Base-by-base conservation (phyloP, 139 green algal genomes). In the Eudorina sp. region DNA sequence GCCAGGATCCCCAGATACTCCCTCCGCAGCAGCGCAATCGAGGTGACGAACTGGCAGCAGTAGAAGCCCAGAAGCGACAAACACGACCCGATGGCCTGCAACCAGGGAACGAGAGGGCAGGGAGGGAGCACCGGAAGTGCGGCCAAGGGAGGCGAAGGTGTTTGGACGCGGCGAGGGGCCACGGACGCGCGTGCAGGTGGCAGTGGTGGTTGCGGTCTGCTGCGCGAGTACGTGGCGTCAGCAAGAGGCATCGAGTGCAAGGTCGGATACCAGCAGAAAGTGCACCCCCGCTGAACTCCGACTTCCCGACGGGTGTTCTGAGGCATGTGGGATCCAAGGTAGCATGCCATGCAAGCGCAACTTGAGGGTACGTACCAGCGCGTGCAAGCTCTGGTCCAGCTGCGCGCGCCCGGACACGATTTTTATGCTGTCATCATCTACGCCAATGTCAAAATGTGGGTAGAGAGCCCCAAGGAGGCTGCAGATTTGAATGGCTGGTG, bases 401-500 rank as follows among this genome's bases (percentile, higher is more conserved):
- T 55, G 21, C 40, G 21, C 16, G 70, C 41, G 21, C 43, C 41
- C 70, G 19, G 40, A 58, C 27, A 16, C 41, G 11, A 79, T 11
- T 11, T 38, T 34, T 23, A 79, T 25, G 34, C 36, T 79, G 43
- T 79, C 70, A 27, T 79, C 70, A n/a, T n/a, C n/a, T n/a, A n/a
- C n/a, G 23, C 55, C 7, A 18, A 79, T 79, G 38, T 79, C 70
- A 8, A 79, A 55, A 34, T 58, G 70, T 55, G 70, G 70, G 36
- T 79, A 79, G 5, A 79, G 25, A 5, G 41, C 70, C 16, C 70
- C 70, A 31, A 79, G 70, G 29, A 79, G 1, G 13, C 41, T 36
- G 70, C 70, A 58, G 34, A 79, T 79, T 79, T 79, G 70, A 18
- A 79, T 41, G 34, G 70, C 70, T 25, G 70, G 7, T 18, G 70